Conservation (phyloP, 345 rosid species). For the Litchi chinensis region DNA sequence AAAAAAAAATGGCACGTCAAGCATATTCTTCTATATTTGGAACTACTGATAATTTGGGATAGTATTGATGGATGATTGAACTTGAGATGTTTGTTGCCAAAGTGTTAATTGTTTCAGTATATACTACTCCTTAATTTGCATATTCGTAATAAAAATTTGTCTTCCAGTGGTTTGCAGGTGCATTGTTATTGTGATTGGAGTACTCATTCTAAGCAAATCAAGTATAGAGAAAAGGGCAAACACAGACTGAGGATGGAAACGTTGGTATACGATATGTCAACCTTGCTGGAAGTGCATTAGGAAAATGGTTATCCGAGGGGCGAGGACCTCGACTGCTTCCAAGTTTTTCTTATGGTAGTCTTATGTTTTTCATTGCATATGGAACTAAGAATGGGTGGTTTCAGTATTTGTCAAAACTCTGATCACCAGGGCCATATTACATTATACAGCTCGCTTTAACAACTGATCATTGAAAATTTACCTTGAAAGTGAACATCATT, state of each 20-base stretch:
- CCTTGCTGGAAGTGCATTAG: background rate
- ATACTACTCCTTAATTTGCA: background rate
- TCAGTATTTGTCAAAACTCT: background rate
- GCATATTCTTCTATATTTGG: background rate
- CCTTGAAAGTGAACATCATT: background rate
- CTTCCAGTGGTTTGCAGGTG: constrained; percentile 91
- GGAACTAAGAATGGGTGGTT: background rate
- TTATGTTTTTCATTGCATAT: background rate
- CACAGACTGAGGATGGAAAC: constrained; percentile 37
- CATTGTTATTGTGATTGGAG: constrained; percentile 68
- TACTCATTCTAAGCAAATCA: constrained; percentile 72
- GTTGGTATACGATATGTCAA: background rate
- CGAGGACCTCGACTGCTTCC: background rate
- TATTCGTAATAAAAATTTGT: background rate
- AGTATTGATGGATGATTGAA: background rate
- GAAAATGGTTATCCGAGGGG: background rate
- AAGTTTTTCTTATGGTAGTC: background rate
- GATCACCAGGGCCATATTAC: background rate
- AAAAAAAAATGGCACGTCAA: too few species aligned
- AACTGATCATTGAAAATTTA: background rate
- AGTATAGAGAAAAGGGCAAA: constrained; percentile 55
- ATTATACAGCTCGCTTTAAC: background rate
- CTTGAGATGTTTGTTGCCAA: constrained; percentile 7
- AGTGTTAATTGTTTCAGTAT: background rate
- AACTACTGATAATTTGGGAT: background rate